Evolutionary conservation across 73 alveolate genomes (phyloP).

Genomic region (Symbiodinium natans): DNA sequence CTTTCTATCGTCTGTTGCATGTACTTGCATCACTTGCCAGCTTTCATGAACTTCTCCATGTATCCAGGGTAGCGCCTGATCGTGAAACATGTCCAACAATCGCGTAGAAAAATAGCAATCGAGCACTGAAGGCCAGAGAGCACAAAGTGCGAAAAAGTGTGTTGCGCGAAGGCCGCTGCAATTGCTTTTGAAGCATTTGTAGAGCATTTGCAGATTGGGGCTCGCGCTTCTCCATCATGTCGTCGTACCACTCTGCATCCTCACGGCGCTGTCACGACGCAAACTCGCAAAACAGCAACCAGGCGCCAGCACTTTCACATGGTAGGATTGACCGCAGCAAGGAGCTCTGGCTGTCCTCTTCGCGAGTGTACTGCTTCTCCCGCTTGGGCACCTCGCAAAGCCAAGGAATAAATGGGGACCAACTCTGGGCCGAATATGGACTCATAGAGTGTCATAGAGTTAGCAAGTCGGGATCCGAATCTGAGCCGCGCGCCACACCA

Average conservation of each 20-base stretch:
- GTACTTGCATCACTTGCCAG: neutral
- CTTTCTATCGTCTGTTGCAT: too few relatives aligned
- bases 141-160: too few relatives aligned
- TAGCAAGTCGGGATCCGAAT: too few relatives aligned
- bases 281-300: neutral
- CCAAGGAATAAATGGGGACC: neutral
- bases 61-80: neutral
- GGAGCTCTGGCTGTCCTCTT: constrained; percentile 17
- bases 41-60: constrained; percentile 20
- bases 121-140: too few relatives aligned
- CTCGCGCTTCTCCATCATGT: constrained; percentile 56
- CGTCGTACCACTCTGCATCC: constrained; percentile 80
- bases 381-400: constrained; percentile 38
- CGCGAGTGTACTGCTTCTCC: constrained; percentile 53
- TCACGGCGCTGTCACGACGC: neutral
- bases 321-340: neutral
- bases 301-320: too few relatives aligned
- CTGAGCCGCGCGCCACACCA: constrained; percentile 59
- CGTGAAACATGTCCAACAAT: neutral
- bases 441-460: too few relatives aligned
- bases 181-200: too few relatives aligned
- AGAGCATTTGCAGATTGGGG: too few relatives aligned
- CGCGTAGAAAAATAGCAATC: too few relatives aligned
- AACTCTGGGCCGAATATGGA: too few relatives aligned
- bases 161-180: too few relatives aligned